phyloP scores from a whole-genome alignment of 352 stramenopile species.

The Pythium biforme region DNA sequence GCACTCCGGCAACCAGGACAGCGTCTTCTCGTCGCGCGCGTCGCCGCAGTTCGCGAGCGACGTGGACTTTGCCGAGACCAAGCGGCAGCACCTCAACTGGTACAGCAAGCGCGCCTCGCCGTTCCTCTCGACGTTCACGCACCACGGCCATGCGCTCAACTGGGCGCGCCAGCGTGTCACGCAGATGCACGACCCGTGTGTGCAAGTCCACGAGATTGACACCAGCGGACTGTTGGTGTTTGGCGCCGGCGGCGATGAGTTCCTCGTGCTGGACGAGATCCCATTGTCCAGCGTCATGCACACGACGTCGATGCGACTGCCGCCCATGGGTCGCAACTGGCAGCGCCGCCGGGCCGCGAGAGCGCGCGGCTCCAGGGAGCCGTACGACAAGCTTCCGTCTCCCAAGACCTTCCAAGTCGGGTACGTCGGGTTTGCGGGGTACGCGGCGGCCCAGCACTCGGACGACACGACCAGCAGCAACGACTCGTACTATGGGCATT shows the following conservation, averaged over 20 bases:
- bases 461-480: neutral
- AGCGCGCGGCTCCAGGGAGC: too few species aligned
- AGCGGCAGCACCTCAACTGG: neutral
- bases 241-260: conserved; percentile 5
- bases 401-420: neutral
- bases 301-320: neutral
- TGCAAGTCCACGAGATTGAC: conserved; percentile 1
- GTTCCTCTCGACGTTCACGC: conserved; percentile 1
- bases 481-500: neutral
- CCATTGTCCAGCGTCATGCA: neutral
- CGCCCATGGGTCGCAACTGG: neutral
- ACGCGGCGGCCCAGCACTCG: neutral
- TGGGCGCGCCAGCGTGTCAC: neutral
- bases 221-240: conserved; percentile 1
- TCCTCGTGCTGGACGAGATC: conserved; percentile 11
- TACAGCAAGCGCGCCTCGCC: neutral
- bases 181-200: neutral
- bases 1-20: neutral
- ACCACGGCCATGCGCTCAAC: neutral
- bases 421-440: neutral
- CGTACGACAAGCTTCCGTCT: too few species aligned
- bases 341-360: neutral
- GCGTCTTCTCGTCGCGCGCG: neutral
- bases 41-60: neutral
- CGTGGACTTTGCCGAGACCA: neutral